Percentiles rank a stretch among this genome's conserved stretches.
These are phyloP conservation scores for Lathyrus oleraceus DNA, from an alignment of 306 rosid genomes.

Conservation along the genomic window DNA sequence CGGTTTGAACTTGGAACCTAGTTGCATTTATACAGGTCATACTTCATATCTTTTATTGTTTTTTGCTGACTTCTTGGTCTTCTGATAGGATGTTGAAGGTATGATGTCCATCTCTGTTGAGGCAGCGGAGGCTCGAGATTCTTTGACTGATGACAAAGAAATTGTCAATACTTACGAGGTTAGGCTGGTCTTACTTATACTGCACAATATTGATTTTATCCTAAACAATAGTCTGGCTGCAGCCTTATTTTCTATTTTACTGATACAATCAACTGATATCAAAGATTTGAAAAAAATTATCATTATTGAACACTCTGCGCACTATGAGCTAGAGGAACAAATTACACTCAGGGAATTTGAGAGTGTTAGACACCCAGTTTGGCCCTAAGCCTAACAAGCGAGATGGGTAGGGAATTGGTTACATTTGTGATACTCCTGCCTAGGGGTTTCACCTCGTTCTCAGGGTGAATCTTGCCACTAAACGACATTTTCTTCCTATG, in stretches of 20 bases:
- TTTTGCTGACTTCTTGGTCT: constrained; percentile 45
- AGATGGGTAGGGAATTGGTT: too few relatives aligned
- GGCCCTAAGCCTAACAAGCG: too few relatives aligned
- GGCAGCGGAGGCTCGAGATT: constrained; percentile 93
- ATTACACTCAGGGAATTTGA: constrained; percentile 10
- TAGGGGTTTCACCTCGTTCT: too few relatives aligned
- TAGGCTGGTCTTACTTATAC: constrained; percentile 32
- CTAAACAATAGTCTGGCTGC: constrained; percentile 10
- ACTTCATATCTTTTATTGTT: constrained; percentile 30
- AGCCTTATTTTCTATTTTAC: constrained; percentile 19
- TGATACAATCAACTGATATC: background rate
- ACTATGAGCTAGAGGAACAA: background rate
- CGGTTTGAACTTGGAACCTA: constrained; percentile 13
- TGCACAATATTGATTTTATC: constrained; percentile 19
- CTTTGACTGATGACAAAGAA: constrained; percentile 88
- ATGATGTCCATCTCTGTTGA: constrained; percentile 98
- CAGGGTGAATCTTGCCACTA: background rate
- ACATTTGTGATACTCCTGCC: too few relatives aligned
- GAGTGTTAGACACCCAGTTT: background rate
- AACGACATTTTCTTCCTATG: background rate
- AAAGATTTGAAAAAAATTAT: constrained; percentile 7
- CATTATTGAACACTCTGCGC: background rate
- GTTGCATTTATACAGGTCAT: constrained; percentile 14
- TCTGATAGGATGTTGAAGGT: constrained; percentile 92
- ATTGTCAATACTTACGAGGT: constrained; percentile 90